Evolutionary conservation across 2,329 filamentous ascomycete genomes (phyloP).

Genomic region (Claviceps cyperi): DNA sequence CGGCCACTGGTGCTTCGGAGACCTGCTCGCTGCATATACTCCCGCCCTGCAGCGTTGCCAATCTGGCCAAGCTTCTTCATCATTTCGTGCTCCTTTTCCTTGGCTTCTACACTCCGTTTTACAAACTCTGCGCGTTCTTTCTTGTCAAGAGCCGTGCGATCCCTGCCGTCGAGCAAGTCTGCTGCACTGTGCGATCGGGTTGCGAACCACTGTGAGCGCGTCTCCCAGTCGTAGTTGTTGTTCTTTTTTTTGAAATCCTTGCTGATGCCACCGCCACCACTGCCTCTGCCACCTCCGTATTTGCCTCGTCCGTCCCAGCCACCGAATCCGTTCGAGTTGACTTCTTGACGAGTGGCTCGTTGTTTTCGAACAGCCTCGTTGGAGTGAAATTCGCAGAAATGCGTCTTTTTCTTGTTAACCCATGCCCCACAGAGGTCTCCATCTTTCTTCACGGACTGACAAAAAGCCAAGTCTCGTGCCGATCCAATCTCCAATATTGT

Average conservation of each 20-base stretch:
- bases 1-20: slow-evolving; percentile 7
- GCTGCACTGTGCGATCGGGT: slow-evolving; percentile 38
- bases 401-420: slow-evolving; percentile 78
- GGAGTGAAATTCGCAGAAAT: slow-evolving; percentile 87
- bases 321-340: slow-evolving; percentile 52
- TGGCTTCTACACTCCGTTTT: slow-evolving; percentile 47
- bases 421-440: slow-evolving; percentile 67
- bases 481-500: slow-evolving; percentile 79
- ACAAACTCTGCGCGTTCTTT: slow-evolving; percentile 51
- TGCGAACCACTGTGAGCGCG: slow-evolving; percentile 43
- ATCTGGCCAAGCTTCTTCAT: slow-evolving; percentile 51
- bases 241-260: slow-evolving; percentile 11
- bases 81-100: slow-evolving; percentile 60
- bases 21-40: slow-evolving; percentile 47
- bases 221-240: slow-evolving; percentile 41
- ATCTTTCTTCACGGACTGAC: slow-evolving; percentile 72
- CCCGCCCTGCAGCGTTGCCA: slow-evolving; percentile 51
- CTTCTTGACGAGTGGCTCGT: slow-evolving; percentile 54
- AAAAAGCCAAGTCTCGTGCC: slow-evolving; percentile 76
- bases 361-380: slow-evolving; percentile 63
- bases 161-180: slow-evolving; percentile 50
- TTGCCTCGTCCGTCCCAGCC: slow-evolving; percentile 17
- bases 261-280: neutral
- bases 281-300: slow-evolving; percentile 7
- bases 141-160: slow-evolving; percentile 40